A percentile compares a stretch with the other conserved stretches of the same genome.
Conservation (phyloP, 169 alveolate species). For the Eimeria necatrix region DNA sequence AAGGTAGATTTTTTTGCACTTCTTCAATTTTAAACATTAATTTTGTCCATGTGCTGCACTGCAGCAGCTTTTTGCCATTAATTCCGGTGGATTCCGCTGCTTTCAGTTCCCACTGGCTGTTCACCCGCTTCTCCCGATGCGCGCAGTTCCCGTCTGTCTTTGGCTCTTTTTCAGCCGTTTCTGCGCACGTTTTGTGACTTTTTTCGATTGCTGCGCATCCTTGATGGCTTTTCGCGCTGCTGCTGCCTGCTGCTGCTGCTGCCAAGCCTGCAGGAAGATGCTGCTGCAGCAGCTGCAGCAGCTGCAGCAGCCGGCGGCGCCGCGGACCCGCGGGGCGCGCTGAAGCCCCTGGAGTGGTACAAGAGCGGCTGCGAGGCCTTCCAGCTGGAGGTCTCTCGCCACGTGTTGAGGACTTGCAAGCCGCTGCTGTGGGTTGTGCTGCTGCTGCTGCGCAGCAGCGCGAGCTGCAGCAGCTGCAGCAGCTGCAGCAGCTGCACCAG, state of each 20-base stretch:
- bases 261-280: neutral
- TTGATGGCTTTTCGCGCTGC: neutral
- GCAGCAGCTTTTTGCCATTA: no score
- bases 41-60: neutral
- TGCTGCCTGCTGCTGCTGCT: neutral
- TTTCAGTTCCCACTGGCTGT: no score
- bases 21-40: neutral
- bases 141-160: no score
- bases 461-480: no score
- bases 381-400: constrained; percentile 73
- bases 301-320: constrained; percentile 81
- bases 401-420: constrained; percentile 61
- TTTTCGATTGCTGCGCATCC: no score
- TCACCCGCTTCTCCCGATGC: no score
- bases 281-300: constrained; percentile 80
- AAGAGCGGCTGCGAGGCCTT: constrained; percentile 44
- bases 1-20: neutral
- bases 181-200: no score
- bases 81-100: no score
- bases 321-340: constrained; percentile 19
- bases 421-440: constrained; percentile 49
- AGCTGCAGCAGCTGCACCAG: no score
- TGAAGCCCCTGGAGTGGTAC: constrained; percentile 57
- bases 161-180: no score
- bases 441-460: no score